Base-by-base conservation (phyloP, 345 rosid genomes). In the Gossypium bickii region DNA sequence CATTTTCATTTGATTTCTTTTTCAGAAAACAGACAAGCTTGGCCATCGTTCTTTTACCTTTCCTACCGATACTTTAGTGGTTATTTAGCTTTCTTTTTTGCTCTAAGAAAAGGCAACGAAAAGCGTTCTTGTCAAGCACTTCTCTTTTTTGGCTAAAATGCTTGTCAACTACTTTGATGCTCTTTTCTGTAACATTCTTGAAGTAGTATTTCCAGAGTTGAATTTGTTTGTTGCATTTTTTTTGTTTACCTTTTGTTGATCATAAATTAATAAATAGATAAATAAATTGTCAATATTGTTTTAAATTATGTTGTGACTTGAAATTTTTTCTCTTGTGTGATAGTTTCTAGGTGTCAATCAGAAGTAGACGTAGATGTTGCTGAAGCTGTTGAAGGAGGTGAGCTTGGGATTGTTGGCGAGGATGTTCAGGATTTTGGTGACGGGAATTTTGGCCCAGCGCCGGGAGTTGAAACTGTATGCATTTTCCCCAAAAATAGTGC, bases 401-500 rank as follows among this genome's bases (percentile, higher is more conserved):
- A 91, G 75, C 65, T 87, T 67, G 93, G 97, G 76, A 81, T 89
- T 68, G 87, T 89, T 60, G 86, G 89, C 70, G 89, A 85, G 43
- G 97, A 92, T 78, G 80, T 81, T 47, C 87, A 81, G 38, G 89
- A 92, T 41, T 85, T 85, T 44, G 85, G 82, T 59, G 86, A 75
- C 60, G 85, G 77, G 56, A 82, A 27, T 68, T 89, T 86, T 60
- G 79, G 73, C 58, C 86, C 94, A 10, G 90, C 97, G 84, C 87
- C 89, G 7, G 94, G 90, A 67, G 81, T 94, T 48, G 89, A 82
- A 34, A 89, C 92, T 11, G 81, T 87, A 56, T 85, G 87, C 41
- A 84, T 91, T 77, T 94, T 91, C 85, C 98, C 93, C 57, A 87
- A 90, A 73, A 93, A 93, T 77, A 86, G 87, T 1, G 94, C 90